Conservation (phyloP, 345 rosid genomes). For the Cardamine resedifolia region DNA sequence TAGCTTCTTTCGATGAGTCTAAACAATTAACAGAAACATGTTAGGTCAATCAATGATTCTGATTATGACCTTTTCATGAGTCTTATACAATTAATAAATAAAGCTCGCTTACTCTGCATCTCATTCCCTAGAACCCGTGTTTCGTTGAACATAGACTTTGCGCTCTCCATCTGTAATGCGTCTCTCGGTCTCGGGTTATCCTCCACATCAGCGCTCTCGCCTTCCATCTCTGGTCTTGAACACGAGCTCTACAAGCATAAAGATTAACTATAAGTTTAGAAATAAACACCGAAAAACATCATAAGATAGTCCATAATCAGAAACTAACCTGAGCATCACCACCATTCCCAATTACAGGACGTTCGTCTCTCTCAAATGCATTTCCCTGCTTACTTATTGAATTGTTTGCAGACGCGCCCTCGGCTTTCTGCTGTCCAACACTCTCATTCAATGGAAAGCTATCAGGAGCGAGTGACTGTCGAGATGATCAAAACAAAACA, state of each 20-base stretch:
- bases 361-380: constrained; percentile 45
- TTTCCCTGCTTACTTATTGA: constrained; percentile 41
- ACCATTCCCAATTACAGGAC: constrained; percentile 53
- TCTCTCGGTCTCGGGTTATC: constrained; percentile 22
- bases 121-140: constrained; percentile 3
- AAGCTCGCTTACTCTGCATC: constrained; percentile 16
- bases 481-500: constrained; percentile 16
- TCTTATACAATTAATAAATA: not conserved
- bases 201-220: constrained; percentile 50
- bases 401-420: constrained; percentile 71
- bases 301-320: constrained; percentile 3
- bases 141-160: constrained; percentile 15
- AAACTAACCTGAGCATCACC: constrained; percentile 76
- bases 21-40: not conserved
- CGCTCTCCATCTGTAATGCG: constrained; percentile 26
- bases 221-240: constrained; percentile 69
- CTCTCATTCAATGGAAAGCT: constrained; percentile 55
- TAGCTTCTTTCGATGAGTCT: constrained; percentile 52
- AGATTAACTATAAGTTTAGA: not conserved
- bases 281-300: not conserved
- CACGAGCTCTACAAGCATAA: constrained; percentile 78
- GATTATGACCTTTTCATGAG: not conserved
- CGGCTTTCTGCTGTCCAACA: constrained; percentile 67
- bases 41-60: not conserved
- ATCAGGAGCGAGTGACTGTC: constrained; percentile 54